Percentiles rank a stretch among this genome's conserved stretches.
Evolutionary conservation across 1,284 basidiomycete species (phyloP).

Genomic region (Cystobasidium pallidum): DNA sequence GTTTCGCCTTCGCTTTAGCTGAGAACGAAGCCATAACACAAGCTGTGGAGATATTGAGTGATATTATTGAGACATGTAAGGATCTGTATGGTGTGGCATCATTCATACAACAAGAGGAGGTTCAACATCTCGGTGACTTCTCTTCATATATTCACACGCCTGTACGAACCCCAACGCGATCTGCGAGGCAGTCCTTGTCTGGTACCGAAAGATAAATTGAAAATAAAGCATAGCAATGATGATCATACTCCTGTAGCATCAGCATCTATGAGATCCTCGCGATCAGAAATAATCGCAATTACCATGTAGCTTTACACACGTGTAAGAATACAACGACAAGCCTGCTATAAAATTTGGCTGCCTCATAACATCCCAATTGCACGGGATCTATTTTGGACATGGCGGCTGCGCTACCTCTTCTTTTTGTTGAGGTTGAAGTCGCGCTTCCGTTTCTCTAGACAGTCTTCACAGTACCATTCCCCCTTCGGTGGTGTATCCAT

Average conservation of each 20-base stretch:
- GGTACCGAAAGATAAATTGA: not conserved
- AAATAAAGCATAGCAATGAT: not conserved
- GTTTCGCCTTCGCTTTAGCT: conserved; percentile 41
- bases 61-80: conserved; percentile 32
- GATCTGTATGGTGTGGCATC: conserved; percentile 29
- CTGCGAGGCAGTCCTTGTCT: conserved; percentile 22
- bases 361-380: too few relatives aligned
- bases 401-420: conserved; percentile 27
- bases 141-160: conserved; percentile 16
- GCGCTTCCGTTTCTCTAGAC: conserved; percentile 53
- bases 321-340: not conserved
- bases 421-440: conserved; percentile 25
- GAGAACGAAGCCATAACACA: conserved; percentile 39
- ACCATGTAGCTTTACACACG: not conserved
- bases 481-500: conserved; percentile 72
- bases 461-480: conserved; percentile 78
- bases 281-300: not conserved
- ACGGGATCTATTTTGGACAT: too few relatives aligned
- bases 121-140: not conserved
- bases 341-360: too few relatives aligned
- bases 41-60: conserved; percentile 21
- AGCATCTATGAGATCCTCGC: not conserved
- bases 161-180: conserved; percentile 12
- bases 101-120: conserved; percentile 38
- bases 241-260: not conserved